phyloP scores from a whole-genome alignment of 805 yeast genomes.

The Zygosaccharomyces siamensis region DNA sequence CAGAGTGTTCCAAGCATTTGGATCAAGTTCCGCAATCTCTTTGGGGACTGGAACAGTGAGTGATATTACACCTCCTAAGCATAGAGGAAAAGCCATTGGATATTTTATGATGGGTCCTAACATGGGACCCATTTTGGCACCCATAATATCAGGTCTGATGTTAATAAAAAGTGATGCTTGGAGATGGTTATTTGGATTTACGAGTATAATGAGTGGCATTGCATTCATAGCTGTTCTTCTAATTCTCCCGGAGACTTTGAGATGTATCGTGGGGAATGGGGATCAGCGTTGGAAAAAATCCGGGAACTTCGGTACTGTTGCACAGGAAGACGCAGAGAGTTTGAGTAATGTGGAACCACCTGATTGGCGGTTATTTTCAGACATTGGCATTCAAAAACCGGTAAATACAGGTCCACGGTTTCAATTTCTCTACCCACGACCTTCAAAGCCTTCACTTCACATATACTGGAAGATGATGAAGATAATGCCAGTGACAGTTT shows the following conservation, averaged over 20 bases:
- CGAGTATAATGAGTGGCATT: slow-evolving; percentile 61
- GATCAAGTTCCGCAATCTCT: slow-evolving; percentile 83
- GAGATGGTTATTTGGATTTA: slow-evolving; percentile 79
- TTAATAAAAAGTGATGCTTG: slow-evolving; percentile 65
- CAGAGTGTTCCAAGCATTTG: slow-evolving; percentile 69
- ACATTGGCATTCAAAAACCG: slow-evolving; percentile 30
- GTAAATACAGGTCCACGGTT: slow-evolving; percentile 21
- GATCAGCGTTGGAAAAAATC: slow-evolving; percentile 32
- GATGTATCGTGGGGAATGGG: slow-evolving; percentile 56
- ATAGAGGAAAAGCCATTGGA: slow-evolving; percentile 80
- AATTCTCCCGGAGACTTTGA: slow-evolving; percentile 73
- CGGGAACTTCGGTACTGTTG: slow-evolving; percentile 1
- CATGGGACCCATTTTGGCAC: slow-evolving; percentile 81
- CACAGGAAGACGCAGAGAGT: slow-evolving; percentile 8
- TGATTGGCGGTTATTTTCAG: slow-evolving; percentile 15
- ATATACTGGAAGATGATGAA: slow-evolving; percentile 37
- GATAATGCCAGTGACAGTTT: slow-evolving; percentile 42
- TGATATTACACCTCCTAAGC: slow-evolving; percentile 61
- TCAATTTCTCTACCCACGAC: slow-evolving; percentile 37
- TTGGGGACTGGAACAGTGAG: slow-evolving; percentile 89
- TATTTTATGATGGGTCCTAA: slow-evolving; percentile 82
- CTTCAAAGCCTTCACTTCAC: slow-evolving; percentile 42
- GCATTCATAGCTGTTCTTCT: slow-evolving; percentile 49
- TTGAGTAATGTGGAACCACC: slow-evolving; percentile 16
- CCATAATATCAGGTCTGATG: slow-evolving; percentile 77